phyloP scores from a whole-genome alignment of 441 rosid genomes.

The Populus hybrid region DNA sequence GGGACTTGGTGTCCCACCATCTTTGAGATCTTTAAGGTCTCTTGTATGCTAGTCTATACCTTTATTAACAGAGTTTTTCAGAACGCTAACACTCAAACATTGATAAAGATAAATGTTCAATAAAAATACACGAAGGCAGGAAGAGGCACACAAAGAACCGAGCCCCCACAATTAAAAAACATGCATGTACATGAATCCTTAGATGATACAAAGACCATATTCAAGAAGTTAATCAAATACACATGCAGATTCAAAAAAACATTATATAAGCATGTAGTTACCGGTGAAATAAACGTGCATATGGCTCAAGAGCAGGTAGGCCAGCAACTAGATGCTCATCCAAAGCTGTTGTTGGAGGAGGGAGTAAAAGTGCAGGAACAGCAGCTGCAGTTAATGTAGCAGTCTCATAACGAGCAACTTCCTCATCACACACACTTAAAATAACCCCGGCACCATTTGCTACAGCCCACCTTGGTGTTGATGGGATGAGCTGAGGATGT shows the following conservation, averaged over 20 bases:
- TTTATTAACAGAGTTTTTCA: background rate
- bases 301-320: conserved; percentile 97
- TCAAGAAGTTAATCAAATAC: background rate
- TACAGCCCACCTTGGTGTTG: conserved; percentile 99
- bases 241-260: conserved; percentile 3
- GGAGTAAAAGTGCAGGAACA: conserved; percentile 97
- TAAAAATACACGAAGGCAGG: background rate
- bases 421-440: conserved; percentile 97
- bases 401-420: conserved; percentile 96
- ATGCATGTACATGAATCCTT: background rate
- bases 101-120: background rate
- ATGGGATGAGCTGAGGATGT: conserved; percentile 96
- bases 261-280: conserved; percentile 14
- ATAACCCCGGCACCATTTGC: conserved; percentile 99
- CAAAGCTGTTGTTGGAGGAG: conserved; percentile 94
- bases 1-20: background rate
- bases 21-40: conserved; percentile 4
- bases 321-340: conserved; percentile 99
- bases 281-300: conserved; percentile 96
- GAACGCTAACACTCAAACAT: background rate
- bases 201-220: conserved; percentile 5
- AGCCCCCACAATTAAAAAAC: background rate
- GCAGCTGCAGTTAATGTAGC: conserved; percentile 95
- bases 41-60: background rate
- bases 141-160: too few relatives aligned